Base-by-base conservation (phyloP, 495 filamentous ascomycete species). In the Penicillium antarcticum region DNA sequence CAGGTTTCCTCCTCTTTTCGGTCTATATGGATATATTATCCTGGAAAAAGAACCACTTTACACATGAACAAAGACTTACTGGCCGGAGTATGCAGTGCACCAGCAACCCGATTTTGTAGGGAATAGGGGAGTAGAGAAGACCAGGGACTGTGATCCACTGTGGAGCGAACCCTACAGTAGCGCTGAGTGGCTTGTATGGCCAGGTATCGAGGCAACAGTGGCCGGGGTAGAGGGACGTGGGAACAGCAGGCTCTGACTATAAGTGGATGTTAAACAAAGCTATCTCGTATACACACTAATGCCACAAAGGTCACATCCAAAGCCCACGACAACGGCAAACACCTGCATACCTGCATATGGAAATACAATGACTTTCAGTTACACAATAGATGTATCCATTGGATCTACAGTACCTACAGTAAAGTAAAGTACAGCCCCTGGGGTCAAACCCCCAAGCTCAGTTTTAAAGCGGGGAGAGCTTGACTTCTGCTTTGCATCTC, bases 101-200 rank as follows among this genome's bases (percentile, higher is more conserved):
- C 26, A 29, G 26, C 9, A 29, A 29, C 26, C 24, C 19, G 14
- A 41, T 19, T 13, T 32, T 7, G 26, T 29, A 29, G 0, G 26
- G 26, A 2, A 4, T 13, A 10, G 26, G 0, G 26, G 26, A 2
- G 4, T 19, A 7, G 26, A 18, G 10, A 29, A 18, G 17, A 35
- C 24, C 31, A 34, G 42, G 26, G 42, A 35, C 43, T 24, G 26
- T 7, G 31, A 18, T 19, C 43, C 43, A 45, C 18, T 24, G 18
- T 35, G 31, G 43, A 35, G 43, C 10, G 8, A 12, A 7, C 17
- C 26, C 26, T 29, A 29, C 26, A 29, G 26, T 45, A 45, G 31
- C 23, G 43, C 43, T 45, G 43, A 45, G 43, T 7, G 43, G 31
- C 43, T 45, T 45, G 42, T 32, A 45, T 13, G 8, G 14, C 26